Evolutionary conservation across 192 early-diverging fungal species (phyloP), one percentile per base, ranked within the genome.

Genomic region (Neocallimastix lanati): DNA sequence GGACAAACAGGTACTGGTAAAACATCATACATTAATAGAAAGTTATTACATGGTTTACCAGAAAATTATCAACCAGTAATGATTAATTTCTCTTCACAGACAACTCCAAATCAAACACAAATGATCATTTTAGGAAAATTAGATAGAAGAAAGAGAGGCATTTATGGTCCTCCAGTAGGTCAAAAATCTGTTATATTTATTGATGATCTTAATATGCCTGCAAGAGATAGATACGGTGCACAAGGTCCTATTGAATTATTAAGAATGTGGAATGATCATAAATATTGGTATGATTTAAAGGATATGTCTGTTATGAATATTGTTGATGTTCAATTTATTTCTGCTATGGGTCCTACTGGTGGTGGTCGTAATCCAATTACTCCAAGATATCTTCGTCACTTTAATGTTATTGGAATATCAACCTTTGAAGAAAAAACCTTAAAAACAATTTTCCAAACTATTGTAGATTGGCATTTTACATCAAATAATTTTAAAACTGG

Each of bases 1-100:
- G 89, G 89, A 2, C 89, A 88, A 38, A 90, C 89, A n/a, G 89
- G 89, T 38, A 90, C 89, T 13, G 89, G 89, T 29, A 90, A 90
- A 78, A 88, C 89, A 29, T 89, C 88, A 76, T 90, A 90, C 81
- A 88, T 90, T 37, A 82, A 78, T 15, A 89, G 84, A 79, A 87
- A 87, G 76, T 82, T 90, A 29, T 83, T 90, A 21, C 84, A 80
- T 27, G 89, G 88, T 0, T 80, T 90, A 5, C 86, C 85, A 29
- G 83, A 85, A 16, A 85, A 85, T 76, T 90, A 86, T 77, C 84
- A 86, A 15, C 89, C 89, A 16, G 82, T 90, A 78, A 89, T 90
- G 81, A 84, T 90, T 67, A 88, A 86, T 82, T 90, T 90, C 79
- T 90, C 89, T 2, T 88, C 89, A 4, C 81, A 87, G 29, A 90